Base-by-base conservation (phyloP, 768 basidiomycete species). In the Amanita exitialis region DNA sequence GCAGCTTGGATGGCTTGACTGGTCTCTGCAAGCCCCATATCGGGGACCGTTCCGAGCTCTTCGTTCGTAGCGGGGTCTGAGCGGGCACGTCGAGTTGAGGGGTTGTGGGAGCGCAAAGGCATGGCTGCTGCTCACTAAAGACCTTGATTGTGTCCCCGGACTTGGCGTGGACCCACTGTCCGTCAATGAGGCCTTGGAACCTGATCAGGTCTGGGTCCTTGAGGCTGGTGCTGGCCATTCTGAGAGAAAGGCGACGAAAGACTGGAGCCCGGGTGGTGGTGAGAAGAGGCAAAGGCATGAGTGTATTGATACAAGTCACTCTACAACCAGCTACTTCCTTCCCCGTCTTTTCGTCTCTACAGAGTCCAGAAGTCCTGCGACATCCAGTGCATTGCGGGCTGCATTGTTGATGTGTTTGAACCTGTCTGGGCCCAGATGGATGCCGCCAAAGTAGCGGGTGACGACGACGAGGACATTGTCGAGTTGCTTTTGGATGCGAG, bases 331-430 rank as follows among this genome's bases (percentile, higher is more conserved):
- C 23, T 58, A 60, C 37, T 53, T 59, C 37, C 56, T 57, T 15
- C 54, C 57, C 39, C 62, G 58, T 23, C 53, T 55, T 48, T 65
- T 76, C 51, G 63, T 23, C 47, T 61, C 9, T 60, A 58, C 58
- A 7, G 61, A 66, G 38, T 89, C 86, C 28, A 98, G 67, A 62
- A 97, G 91, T 0, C 94, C 93, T 8, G 88, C 95, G 0, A 82
- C 56, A 39, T 95, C 90, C 4, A 98, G 72, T 1, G 94, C 93
- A 59, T 90, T 89, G 18, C 95, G 77, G 1, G 94, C 95, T 3
- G 91, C 91, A 62, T 94, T 90, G 61, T 95, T 97, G 64, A 99
- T 98, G 59, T 95, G 90, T 62, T 88, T 87, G 67, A 86, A 90
- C 32, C 86, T 71, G 62, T 94, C 93, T 0, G 92, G 83, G 3